Base-by-base conservation (phyloP, 192 early-diverging fungal species). In the Podochytrium sp. region DNA sequence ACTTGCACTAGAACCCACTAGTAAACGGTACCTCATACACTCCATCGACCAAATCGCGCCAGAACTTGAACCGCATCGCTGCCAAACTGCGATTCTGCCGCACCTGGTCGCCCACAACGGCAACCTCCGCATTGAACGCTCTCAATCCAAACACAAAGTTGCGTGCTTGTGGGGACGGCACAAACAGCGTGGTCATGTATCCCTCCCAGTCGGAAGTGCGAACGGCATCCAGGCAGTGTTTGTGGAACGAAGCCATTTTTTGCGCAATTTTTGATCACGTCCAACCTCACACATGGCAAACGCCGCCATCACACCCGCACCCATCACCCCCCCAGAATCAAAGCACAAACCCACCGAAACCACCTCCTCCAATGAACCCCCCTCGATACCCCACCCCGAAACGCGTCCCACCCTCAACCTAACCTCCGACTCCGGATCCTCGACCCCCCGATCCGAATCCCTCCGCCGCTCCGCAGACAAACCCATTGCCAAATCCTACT, bases 121-220 rank as follows among this genome's bases (percentile, higher is more conserved):
- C 92, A 20, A 94, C 80, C 80, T 99, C 97, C 41, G 93, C 78
- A 78, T 98, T 97, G 81, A 99, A 90, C 0, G 96, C 96, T 25
- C 95, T 86, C 23, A 97, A 65, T 0, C 89, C 94, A 81, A 89
- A 92, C 41, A 89, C 86, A 3, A 91, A 83, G 27, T 88, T 76
- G 39, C 91, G 90, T 10, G 89, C 80, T 18, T 12, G 38, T n/a
- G n/a, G n/a, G 29, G 77, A 60, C 6, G 95, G 93, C 40, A 90
- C 88, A 74, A 99, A 97, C 23, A 93, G 80, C 55, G 92, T 83
- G 23, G 86, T 80, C 16, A 94, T 77, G 77, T 93, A 97, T 60
- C 85, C 85, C 50, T 97, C 91, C 61, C 91, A 89, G 86, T 96
- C 94, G 72, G 84, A 64, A 39, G 81, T 74, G 76, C 86, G 87